Evolutionary conservation across 352 stramenopile species (phyloP).

Genomic region (Phytophthora tentaculata): DNA sequence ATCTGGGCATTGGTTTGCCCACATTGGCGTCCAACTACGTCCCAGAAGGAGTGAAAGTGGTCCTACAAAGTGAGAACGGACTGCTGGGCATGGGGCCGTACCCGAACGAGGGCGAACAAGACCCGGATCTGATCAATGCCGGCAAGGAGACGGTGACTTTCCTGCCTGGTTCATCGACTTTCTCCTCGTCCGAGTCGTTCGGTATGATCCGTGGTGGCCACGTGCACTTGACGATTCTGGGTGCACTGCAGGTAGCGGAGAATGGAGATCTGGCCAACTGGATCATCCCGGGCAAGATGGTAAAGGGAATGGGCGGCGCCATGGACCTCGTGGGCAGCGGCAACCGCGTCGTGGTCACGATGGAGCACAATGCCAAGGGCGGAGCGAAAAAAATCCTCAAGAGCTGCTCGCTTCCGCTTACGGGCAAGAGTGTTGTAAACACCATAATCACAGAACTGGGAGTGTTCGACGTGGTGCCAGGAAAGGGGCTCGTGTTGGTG

Average conservation of each 20-base stretch:
- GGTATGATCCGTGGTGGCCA: slow-evolving; percentile 97
- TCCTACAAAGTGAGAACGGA: slow-evolving; percentile 97
- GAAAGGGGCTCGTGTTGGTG: slow-evolving; percentile 83
- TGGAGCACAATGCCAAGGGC: slow-evolving; percentile 97
- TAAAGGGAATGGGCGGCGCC: slow-evolving; percentile 98
- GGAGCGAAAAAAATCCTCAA: slow-evolving; percentile 95
- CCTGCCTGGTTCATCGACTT: slow-evolving; percentile 92
- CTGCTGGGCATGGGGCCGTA: slow-evolving; percentile 95
- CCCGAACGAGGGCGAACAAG: slow-evolving; percentile 86
- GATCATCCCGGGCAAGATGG: slow-evolving; percentile 96
- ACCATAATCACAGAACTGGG: slow-evolving; percentile 94
- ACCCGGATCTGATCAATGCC: slow-evolving; percentile 97
- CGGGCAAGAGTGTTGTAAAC: slow-evolving; percentile 94
- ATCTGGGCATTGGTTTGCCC: slow-evolving; percentile 96
- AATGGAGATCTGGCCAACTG: slow-evolving; percentile 97
- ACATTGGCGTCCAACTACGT: slow-evolving; percentile 97
- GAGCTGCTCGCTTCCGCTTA: slow-evolving; percentile 93
- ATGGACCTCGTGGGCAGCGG: slow-evolving; percentile 97
- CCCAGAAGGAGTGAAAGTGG: slow-evolving; percentile 93
- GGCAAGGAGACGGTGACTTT: slow-evolving; percentile 97
- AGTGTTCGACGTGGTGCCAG: slow-evolving; percentile 76
- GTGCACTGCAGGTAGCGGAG: slow-evolving; percentile 92
- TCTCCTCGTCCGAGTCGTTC: slow-evolving; percentile 95
- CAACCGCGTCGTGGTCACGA: slow-evolving; percentile 96
- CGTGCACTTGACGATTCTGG: slow-evolving; percentile 97